These are phyloP conservation scores for Papiliotrema terrestris DNA, from an alignment of 1,284 basidiomycete genomes.

Conservation along the genomic window DNA sequence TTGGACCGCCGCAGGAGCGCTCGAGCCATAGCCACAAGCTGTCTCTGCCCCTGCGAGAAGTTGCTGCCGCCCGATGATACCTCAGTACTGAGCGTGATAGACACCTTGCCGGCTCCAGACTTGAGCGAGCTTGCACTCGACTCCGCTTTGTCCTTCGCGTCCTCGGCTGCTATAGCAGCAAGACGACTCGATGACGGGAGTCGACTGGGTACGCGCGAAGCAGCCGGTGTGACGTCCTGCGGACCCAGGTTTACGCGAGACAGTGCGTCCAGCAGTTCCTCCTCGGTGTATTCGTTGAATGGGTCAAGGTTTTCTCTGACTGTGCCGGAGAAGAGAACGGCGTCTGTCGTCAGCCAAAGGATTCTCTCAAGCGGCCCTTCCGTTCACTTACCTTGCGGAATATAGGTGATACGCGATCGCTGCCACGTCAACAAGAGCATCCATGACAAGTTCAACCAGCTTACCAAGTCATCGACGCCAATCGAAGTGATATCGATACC, in stretches of 20 bases:
- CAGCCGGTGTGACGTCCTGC: conserved; percentile 14
- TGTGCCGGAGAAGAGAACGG: conserved; percentile 81
- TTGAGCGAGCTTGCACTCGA: neutral
- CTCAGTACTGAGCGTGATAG: conserved; percentile 64
- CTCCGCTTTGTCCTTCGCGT: conserved; percentile 5
- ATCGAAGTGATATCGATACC: conserved; percentile 86
- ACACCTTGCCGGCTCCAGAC: conserved; percentile 52
- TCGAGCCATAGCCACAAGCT: conserved; percentile 66
- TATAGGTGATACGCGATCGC: conserved; percentile 50
- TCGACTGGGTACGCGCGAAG: conserved; percentile 16
- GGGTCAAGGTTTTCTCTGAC: conserved; percentile 84
- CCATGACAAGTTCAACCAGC: neutral
- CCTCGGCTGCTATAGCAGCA: conserved; percentile 15
- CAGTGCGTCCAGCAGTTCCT: conserved; percentile 60
- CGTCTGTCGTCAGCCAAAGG: conserved; percentile 48
- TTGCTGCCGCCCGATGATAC: conserved; percentile 76
- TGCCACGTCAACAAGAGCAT: conserved; percentile 19
- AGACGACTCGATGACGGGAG: conserved; percentile 15
- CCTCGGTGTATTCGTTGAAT: conserved; percentile 76
- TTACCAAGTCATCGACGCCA: conserved; percentile 72
- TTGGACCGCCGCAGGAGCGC: conserved; percentile 70
- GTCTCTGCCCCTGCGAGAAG: conserved; percentile 79
- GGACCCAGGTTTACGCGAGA: conserved; percentile 41
- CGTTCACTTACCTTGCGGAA: conserved; percentile 50
- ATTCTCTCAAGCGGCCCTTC: no score